phyloP scores from a whole-genome alignment of 805 yeast genomes.

The Ogataea trehaloabstinens region DNA sequence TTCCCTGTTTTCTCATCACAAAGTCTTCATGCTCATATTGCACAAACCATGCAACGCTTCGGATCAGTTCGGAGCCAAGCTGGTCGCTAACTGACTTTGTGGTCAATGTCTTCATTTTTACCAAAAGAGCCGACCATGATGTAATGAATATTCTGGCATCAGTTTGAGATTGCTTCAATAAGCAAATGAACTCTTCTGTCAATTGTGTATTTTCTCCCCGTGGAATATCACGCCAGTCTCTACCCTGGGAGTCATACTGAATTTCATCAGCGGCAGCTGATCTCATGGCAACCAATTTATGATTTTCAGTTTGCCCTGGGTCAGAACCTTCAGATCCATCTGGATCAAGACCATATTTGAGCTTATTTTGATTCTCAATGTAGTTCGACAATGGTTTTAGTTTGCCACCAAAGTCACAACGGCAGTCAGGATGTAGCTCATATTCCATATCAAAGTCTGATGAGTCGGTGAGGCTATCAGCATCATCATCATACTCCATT shows the following conservation, averaged over 20 bases:
- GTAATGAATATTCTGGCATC: slow-evolving; percentile 24
- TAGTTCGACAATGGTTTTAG: background rate
- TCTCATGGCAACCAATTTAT: slow-evolving; percentile 37
- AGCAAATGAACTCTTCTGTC: slow-evolving; percentile 23
- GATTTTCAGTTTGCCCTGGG: no score
- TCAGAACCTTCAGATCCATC: no score
- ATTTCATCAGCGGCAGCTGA: slow-evolving; percentile 31
- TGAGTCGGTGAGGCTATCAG: background rate
- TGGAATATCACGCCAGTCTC: slow-evolving; percentile 74
- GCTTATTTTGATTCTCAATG: background rate
- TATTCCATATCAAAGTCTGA: slow-evolving; percentile 13
- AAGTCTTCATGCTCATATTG: slow-evolving; percentile 27
- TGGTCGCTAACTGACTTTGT: slow-evolving; percentile 24
- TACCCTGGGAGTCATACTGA: slow-evolving; percentile 57
- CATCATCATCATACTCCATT: slow-evolving; percentile 19
- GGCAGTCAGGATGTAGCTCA: slow-evolving; percentile 37
- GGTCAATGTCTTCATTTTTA: slow-evolving; percentile 27
- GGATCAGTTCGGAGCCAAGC: slow-evolving; percentile 39
- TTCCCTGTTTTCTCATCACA: slow-evolving; percentile 21
- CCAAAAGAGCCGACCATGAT: slow-evolving; percentile 26
- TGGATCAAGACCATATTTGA: background rate
- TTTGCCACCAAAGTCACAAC: slow-evolving; percentile 20
- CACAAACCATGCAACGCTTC: slow-evolving; percentile 55
- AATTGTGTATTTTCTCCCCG: slow-evolving; percentile 52
- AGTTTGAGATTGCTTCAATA: slow-evolving; percentile 22